Percentiles rank a stretch among this genome's conserved stretches.
Evolutionary conservation across 495 filamentous ascomycete species (phyloP).

Genomic region (Penicillium verhagenii): DNA sequence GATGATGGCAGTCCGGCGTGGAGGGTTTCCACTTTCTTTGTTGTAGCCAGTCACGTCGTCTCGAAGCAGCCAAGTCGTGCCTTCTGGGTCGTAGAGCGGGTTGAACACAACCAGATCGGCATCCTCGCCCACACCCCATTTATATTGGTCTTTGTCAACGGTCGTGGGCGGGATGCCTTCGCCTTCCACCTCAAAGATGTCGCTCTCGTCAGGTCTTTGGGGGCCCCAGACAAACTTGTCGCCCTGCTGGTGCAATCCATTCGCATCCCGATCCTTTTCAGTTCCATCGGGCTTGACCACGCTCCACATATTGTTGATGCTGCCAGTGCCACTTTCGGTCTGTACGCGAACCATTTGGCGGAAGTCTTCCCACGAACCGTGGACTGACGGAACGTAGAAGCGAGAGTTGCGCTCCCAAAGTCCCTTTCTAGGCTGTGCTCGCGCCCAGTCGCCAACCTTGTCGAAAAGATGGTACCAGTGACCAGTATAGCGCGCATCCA

Average conservation of each 20-base stretch:
- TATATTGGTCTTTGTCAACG: slow-evolving; percentile 75
- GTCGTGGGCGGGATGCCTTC: slow-evolving; percentile 69
- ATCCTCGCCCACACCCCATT: slow-evolving; percentile 89
- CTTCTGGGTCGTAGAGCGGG: slow-evolving; percentile 87
- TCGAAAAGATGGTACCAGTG: slow-evolving; percentile 91
- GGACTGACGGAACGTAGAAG: slow-evolving; percentile 86
- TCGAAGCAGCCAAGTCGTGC: slow-evolving; percentile 82
- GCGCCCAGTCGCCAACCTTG: slow-evolving; percentile 71
- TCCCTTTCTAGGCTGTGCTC: slow-evolving; percentile 80
- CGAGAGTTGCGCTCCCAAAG: slow-evolving; percentile 91
- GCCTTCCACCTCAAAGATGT: slow-evolving; percentile 66
- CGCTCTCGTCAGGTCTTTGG: slow-evolving; percentile 60
- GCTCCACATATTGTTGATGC: slow-evolving; percentile 70
- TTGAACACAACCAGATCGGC: slow-evolving; percentile 93
- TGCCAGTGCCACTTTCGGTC: slow-evolving; percentile 75
- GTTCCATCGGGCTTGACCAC: slow-evolving; percentile 37
- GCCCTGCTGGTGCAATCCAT: slow-evolving; percentile 50
- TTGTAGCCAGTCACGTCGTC: slow-evolving; percentile 92
- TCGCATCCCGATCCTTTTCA: slow-evolving; percentile 4
- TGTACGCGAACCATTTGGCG: slow-evolving; percentile 88
- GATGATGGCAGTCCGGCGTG: slow-evolving; percentile 85
- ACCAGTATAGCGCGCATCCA: slow-evolving; percentile 95
- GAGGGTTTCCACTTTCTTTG: slow-evolving; percentile 60
- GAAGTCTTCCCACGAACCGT: slow-evolving; percentile 92
- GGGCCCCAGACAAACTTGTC: slow-evolving; percentile 87